Evolutionary conservation across 2,329 filamentous ascomycete species (phyloP).

Genomic region (Arthroderma sp.): DNA sequence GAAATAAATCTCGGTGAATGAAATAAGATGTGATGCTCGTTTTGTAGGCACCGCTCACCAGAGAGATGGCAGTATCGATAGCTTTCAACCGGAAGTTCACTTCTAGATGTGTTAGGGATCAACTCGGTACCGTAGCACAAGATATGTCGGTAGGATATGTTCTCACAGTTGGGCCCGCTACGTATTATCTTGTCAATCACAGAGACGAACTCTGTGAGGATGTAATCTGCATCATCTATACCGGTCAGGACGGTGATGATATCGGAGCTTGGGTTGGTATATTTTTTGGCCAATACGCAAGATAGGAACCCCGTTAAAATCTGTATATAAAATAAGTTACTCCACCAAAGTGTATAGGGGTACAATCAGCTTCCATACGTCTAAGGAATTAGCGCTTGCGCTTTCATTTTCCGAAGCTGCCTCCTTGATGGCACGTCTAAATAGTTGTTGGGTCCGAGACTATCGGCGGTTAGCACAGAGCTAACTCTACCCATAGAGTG

Average conservation of each 20-base stretch:
- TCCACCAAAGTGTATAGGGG: background rate
- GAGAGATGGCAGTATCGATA: slow-evolving; percentile 64
- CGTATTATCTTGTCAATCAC: slow-evolving; percentile 72
- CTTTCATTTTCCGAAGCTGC: slow-evolving; percentile 49
- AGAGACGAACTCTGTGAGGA: slow-evolving; percentile 80
- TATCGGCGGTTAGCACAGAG: slow-evolving; percentile 15
- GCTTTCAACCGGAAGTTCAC: slow-evolving; percentile 67
- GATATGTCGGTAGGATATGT: background rate
- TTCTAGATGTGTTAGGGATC: slow-evolving; percentile 21
- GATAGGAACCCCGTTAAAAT: slow-evolving; percentile 82
- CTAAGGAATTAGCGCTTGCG: slow-evolving; percentile 65
- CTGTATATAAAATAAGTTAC: slow-evolving; percentile 39
- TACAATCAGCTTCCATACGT: slow-evolving; percentile 43
- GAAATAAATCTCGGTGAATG: slow-evolving; percentile 86
- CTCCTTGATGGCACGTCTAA: slow-evolving; percentile 56
- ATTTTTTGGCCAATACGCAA: slow-evolving; percentile 72
- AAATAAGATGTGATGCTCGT: slow-evolving; percentile 91
- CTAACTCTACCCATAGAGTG: background rate
- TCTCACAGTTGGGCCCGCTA: slow-evolving; percentile 56
- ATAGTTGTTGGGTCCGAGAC: slow-evolving; percentile 62
- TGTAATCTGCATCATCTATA: slow-evolving; percentile 70
- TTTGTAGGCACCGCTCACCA: slow-evolving; percentile 88
- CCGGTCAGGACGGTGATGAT: slow-evolving; percentile 83
- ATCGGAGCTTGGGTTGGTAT: slow-evolving; percentile 88
- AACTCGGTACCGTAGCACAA: background rate